phyloP scores from a whole-genome alignment of 1,284 basidiomycete species.

The Stereum hirsutum region DNA sequence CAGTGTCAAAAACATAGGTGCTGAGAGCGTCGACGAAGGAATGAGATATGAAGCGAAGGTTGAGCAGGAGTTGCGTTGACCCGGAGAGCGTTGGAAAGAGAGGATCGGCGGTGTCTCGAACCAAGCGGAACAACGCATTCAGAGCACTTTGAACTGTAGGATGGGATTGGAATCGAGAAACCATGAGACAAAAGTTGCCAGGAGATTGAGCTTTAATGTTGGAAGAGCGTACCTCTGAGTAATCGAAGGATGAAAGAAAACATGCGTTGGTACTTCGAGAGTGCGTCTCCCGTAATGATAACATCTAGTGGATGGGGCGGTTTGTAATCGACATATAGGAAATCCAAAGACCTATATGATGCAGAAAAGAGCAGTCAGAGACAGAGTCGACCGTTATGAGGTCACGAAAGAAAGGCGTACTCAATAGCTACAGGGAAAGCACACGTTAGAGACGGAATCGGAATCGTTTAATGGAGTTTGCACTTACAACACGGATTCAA shows the following conservation, averaged over 20 bases:
- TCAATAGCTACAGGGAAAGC: slow-evolving; percentile 41
- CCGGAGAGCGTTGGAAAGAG: slow-evolving; percentile 53
- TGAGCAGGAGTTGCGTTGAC: slow-evolving; percentile 44
- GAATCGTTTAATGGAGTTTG: slow-evolving; percentile 1
- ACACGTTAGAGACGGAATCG: slow-evolving; percentile 3
- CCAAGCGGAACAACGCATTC: slow-evolving; percentile 57
- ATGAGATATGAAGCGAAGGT: slow-evolving; percentile 67
- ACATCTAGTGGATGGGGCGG: slow-evolving; percentile 64
- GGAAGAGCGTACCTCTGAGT: slow-evolving; percentile 47
- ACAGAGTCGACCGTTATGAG: neutral
- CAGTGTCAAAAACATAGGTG: slow-evolving; percentile 68
- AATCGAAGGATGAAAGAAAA: slow-evolving; percentile 74
- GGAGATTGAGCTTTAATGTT: neutral
- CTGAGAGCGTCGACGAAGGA: slow-evolving; percentile 58
- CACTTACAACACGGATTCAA: slow-evolving; percentile 64
- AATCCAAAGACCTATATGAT: slow-evolving; percentile 65
- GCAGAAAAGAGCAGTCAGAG: slow-evolving; percentile 6
- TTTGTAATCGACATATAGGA: slow-evolving; percentile 81
- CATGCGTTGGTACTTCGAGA: slow-evolving; percentile 79
- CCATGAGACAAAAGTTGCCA: neutral
- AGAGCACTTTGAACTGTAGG: slow-evolving; percentile 61
- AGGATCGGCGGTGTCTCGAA: slow-evolving; percentile 27
- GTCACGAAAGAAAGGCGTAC: slow-evolving; percentile 27
- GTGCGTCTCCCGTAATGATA: slow-evolving; percentile 56
- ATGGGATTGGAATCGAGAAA: neutral